Conservation (phyloP, 208 protist species). For the Crithidia acanthocephali region DNA sequence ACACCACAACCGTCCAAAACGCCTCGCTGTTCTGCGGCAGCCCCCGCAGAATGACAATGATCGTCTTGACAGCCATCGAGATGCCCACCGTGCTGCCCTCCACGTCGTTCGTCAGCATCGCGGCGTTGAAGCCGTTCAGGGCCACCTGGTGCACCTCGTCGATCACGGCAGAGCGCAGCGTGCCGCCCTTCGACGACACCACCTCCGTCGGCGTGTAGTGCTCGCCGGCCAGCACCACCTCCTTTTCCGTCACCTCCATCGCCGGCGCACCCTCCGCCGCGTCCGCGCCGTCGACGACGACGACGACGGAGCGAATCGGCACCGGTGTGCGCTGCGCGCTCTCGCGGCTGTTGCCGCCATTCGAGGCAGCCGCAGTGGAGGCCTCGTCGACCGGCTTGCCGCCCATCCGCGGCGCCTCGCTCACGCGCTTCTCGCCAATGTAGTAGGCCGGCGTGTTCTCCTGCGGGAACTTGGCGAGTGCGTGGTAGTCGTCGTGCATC, state of each 20-base stretch:
- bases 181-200: constrained; percentile 29
- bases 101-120: constrained; percentile 46
- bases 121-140: constrained; percentile 53
- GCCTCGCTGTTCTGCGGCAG: constrained; percentile 33
- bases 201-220: constrained; percentile 39
- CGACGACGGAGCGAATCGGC: constrained; percentile 29
- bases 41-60: constrained; percentile 28
- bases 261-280: background rate
- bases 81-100: constrained; percentile 41
- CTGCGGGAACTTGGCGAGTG: constrained; percentile 21
- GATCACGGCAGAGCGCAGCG: constrained; percentile 36
- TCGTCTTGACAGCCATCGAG: constrained; percentile 37
- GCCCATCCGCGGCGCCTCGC: constrained; percentile 16
- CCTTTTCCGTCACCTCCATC: constrained; percentile 26
- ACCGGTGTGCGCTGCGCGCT: background rate
- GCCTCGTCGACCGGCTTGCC: constrained; percentile 22
- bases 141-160: constrained; percentile 35
- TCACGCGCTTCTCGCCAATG: constrained; percentile 32
- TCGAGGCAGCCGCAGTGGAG: background rate
- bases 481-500: constrained; percentile 42
- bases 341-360: constrained; percentile 1
- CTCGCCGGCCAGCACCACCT: constrained; percentile 21
- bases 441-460: constrained; percentile 35
- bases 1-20: constrained; percentile 53
- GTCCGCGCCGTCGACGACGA: constrained; percentile 14